A percentile compares a stretch with the other conserved stretches of the same genome.
Evolutionary conservation across 495 filamentous ascomycete species (phyloP).

Genomic region (Penicillium chermesinum): DNA sequence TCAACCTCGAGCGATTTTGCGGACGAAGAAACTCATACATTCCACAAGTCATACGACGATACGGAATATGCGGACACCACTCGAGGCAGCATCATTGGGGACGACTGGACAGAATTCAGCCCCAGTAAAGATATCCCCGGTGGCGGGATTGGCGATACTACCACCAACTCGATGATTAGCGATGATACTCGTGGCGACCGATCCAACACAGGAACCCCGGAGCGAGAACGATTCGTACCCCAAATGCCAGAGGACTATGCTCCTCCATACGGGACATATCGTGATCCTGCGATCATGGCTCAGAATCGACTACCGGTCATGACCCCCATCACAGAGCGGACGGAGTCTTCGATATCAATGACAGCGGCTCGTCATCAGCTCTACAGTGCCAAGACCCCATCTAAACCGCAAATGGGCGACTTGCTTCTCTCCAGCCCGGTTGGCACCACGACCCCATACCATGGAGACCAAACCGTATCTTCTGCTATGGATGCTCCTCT

Average conservation of each 20-base stretch:
- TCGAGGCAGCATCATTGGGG: constrained; percentile 51
- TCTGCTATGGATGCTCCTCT: constrained; percentile 35
- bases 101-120: constrained; percentile 84
- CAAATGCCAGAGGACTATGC: constrained; percentile 83
- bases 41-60: constrained; percentile 35
- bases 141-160: constrained; percentile 23
- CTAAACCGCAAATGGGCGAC: constrained; percentile 43
- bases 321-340: constrained; percentile 96
- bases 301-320: constrained; percentile 93
- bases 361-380: constrained; percentile 51
- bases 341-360: constrained; percentile 72
- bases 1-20: constrained; percentile 58
- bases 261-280: constrained; percentile 65
- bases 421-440: constrained; percentile 32
- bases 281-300: constrained; percentile 67
- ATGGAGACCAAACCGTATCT: constrained; percentile 26
- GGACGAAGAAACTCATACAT: constrained; percentile 53
- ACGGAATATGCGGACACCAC: constrained; percentile 44
- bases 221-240: constrained; percentile 51
- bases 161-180: constrained; percentile 30
- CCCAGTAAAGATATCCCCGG: constrained; percentile 63
- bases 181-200: constrained; percentile 15
- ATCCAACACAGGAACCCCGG: constrained; percentile 21
- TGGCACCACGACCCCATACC: constrained; percentile 22
- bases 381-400: constrained; percentile 70